Evolutionary conservation across 768 basidiomycete genomes (phyloP).

Genomic region (Lactifluus hygrophoroides): DNA sequence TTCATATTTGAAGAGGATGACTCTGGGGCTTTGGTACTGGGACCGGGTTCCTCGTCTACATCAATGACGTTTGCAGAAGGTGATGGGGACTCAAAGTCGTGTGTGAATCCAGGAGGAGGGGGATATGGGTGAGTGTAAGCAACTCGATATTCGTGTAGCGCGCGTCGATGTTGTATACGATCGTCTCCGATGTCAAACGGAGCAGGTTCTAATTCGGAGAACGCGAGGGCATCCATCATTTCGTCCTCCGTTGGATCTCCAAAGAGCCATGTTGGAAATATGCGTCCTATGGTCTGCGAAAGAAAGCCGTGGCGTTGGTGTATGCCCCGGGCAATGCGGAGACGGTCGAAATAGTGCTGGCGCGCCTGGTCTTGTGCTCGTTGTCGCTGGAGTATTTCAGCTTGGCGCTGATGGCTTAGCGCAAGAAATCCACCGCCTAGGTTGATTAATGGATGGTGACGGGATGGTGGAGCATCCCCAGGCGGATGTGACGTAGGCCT

Average conservation of each 20-base stretch:
- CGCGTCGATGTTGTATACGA: background rate
- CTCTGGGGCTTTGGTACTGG: conserved; percentile 20
- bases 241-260: conserved; percentile 16
- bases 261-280: conserved; percentile 18
- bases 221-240: conserved; percentile 18
- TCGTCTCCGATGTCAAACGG: background rate
- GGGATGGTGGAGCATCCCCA: conserved; percentile 41
- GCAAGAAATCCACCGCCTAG: conserved; percentile 58
- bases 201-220: conserved; percentile 9
- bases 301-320: conserved; percentile 15
- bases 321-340: conserved; percentile 9
- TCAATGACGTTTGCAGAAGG: conserved; percentile 40
- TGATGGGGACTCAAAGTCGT: conserved; percentile 46
- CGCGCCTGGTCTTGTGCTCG: conserved; percentile 8
- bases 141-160: conserved; percentile 40
- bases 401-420: conserved; percentile 25
- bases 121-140: conserved; percentile 57
- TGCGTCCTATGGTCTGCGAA: conserved; percentile 12
- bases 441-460: conserved; percentile 51
- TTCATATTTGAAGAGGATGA: conserved; percentile 23
- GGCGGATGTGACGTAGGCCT: conserved; percentile 26
- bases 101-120: conserved; percentile 55
- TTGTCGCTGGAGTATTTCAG: conserved; percentile 12
- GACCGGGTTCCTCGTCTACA: conserved; percentile 31
- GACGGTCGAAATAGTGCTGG: conserved; percentile 10